phyloP scores from a whole-genome alignment of 805 yeast genomes.

The Candida ponderosae region DNA sequence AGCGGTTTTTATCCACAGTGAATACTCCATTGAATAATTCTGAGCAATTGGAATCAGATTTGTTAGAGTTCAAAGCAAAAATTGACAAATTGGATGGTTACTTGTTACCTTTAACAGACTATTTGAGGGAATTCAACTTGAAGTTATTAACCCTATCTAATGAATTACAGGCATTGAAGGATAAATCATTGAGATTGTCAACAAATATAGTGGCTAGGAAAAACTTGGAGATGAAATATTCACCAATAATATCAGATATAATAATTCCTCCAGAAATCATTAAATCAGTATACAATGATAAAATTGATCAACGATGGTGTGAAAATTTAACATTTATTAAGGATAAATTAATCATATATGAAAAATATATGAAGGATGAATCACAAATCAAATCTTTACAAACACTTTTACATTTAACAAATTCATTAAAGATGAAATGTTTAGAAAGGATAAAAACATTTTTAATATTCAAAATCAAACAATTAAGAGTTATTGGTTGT shows the following conservation, averaged over 20 bases:
- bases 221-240: slow-evolving; percentile 41
- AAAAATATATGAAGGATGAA: slow-evolving; percentile 24
- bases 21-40: background rate
- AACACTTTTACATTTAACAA: slow-evolving; percentile 27
- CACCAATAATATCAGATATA: slow-evolving; percentile 71
- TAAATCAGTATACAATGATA: slow-evolving; percentile 47
- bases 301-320: slow-evolving; percentile 54
- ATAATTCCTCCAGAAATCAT: slow-evolving; percentile 70
- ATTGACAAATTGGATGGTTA: slow-evolving; percentile 16
- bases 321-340: slow-evolving; percentile 51
- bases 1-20: slow-evolving; percentile 6
- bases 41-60: slow-evolving; percentile 6
- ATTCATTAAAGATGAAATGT: slow-evolving; percentile 49
- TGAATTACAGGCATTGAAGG: slow-evolving; percentile 55
- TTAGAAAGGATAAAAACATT: slow-evolving; percentile 71
- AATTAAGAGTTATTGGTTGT: slow-evolving; percentile 51
- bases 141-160: slow-evolving; percentile 48
- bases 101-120: slow-evolving; percentile 41
- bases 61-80: slow-evolving; percentile 10
- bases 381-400: slow-evolving; percentile 12
- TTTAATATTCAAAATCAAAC: slow-evolving; percentile 56
- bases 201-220: slow-evolving; percentile 40
- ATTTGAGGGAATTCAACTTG: slow-evolving; percentile 46
- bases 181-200: slow-evolving; percentile 41
- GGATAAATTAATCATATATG: slow-evolving; percentile 52